Conservation (phyloP, 371 early-diverging fungal species). For the Nematocida displodere region DNA sequence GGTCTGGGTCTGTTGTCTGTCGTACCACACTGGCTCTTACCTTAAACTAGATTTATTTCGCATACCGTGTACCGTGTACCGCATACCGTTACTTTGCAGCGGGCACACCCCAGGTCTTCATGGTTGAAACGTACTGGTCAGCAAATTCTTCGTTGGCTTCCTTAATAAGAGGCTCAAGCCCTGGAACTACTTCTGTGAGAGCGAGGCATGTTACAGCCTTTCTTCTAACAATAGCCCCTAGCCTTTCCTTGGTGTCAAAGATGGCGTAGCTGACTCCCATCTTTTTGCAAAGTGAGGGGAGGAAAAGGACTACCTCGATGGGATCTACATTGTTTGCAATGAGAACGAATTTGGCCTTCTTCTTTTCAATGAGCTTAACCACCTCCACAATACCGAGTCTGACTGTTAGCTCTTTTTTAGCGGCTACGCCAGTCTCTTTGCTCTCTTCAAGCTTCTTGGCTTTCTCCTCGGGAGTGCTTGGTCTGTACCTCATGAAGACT, state of each 20-base stretch:
- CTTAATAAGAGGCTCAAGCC: conserved; percentile 74
- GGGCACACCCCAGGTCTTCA: conserved; percentile 62
- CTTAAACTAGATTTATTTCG: no score
- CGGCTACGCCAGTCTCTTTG: conserved; percentile 81
- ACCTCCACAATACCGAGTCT: conserved; percentile 99
- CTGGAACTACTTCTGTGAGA: conserved; percentile 81
- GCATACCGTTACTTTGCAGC: conserved; percentile 19
- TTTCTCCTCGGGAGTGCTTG: conserved; percentile 91
- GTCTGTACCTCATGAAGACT: conserved; percentile 91
- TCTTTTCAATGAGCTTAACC: conserved; percentile 86
- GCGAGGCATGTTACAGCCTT: conserved; percentile 94
- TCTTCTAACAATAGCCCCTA: conserved; percentile 94
- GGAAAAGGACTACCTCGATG: conserved; percentile 91
- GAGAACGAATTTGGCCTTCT: conserved; percentile 93
- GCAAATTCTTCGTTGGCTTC: conserved; percentile 58
- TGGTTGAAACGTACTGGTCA: conserved; percentile 57
- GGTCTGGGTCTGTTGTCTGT: not conserved
- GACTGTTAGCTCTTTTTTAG: conserved; percentile 80
- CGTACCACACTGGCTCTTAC: no score
- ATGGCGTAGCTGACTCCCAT: conserved; percentile 98
- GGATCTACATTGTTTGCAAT: conserved; percentile 99
- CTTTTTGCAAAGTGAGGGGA: conserved; percentile 99
- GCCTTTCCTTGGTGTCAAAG: conserved; percentile 89
- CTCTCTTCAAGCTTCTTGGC: conserved; percentile 77
- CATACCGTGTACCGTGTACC: no score